Evolutionary conservation across 805 yeast species (phyloP), one percentile per base, ranked within the genome.

Genomic region (Wickerhamiella dianesei): DNA sequence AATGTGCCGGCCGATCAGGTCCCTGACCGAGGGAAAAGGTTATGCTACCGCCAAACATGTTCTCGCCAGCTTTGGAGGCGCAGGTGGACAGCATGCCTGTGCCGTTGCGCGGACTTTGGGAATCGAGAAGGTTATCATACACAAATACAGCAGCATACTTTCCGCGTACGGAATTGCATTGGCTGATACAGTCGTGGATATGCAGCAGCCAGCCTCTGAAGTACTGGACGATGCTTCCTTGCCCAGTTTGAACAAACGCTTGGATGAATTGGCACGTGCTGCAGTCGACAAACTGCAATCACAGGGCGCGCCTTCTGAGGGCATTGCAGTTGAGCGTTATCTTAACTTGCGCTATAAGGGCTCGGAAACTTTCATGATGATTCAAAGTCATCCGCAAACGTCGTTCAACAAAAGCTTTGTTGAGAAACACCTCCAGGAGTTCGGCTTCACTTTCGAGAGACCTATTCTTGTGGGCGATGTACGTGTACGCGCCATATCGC

Each of bases 21-120:
- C 82, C 39, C 65, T 86, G 45, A 85, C 95, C 0, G 95, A 85
- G 59, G 84, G 89, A 1, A 83, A 79, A 58, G 95, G 95, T 3
- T 77, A 78, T 57, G 70, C 75, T 39, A 71, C 78, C 0, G 60
- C 81, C 8, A 67, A 73, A 9, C 95, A 86, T 60, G 66, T 80
- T 48, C 64, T 86, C 49, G 94, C 87, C 1, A 74, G 89, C 2
- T 86, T 86, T 64, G 95, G 95, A 42, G 95, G 95, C 43, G 94
- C 94, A 21, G 95, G 95, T 46, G 95, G 95, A 6, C 95, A 86
- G 64, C 88, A 83, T 62, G 88, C 92, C 2, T 78, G 75, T 43
- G 78, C 82, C 8, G 78, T 86, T 35, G 94, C 94, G 1, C 70
- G 75, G 48, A 71, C 74, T 21, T 68, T 86, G 50, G 87, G 87